Evolutionary conservation across 2,329 filamentous ascomycete genomes (phyloP).

Genomic region (Colletotrichum coccodes): DNA sequence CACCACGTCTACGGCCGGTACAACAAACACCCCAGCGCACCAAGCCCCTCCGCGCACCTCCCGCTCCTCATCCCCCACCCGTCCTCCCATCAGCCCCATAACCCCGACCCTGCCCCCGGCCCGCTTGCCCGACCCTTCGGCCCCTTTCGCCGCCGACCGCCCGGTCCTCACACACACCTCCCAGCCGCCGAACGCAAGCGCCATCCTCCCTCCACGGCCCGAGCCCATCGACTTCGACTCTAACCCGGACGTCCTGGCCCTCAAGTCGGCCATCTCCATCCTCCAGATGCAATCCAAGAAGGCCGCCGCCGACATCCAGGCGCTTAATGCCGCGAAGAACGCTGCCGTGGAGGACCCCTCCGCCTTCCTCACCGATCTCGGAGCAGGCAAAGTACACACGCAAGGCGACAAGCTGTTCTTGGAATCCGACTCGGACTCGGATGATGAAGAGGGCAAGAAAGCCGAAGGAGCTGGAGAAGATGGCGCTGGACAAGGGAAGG

Average conservation of each 20-base stretch:
- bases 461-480: conserved; percentile 37
- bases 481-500: conserved; percentile 9
- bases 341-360: conserved; percentile 77
- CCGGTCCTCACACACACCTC: conserved; percentile 56
- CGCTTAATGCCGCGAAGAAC: conserved; percentile 75
- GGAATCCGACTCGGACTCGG: conserved; percentile 35
- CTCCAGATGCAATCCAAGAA: conserved; percentile 87
- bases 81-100: conserved; percentile 65
- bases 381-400: conserved; percentile 66
- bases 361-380: conserved; percentile 76
- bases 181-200: conserved; percentile 49
- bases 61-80: conserved; percentile 55
- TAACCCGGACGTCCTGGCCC: conserved; percentile 88
- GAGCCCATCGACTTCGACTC: conserved; percentile 66
- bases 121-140: conserved; percentile 39
- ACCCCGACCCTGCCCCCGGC: conserved; percentile 59
- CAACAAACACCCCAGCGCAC: conserved; percentile 14
- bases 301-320: conserved; percentile 78
- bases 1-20: not conserved
- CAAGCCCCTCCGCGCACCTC: conserved; percentile 31
- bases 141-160: conserved; percentile 44
- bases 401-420: conserved; percentile 43
- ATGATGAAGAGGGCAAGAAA: conserved; percentile 44
- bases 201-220: conserved; percentile 58
- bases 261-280: conserved; percentile 86